These are phyloP conservation scores for Paramecium sexaurelia DNA, from an alignment of 73 alveolate genomes.

Conservation along the genomic window DNA sequence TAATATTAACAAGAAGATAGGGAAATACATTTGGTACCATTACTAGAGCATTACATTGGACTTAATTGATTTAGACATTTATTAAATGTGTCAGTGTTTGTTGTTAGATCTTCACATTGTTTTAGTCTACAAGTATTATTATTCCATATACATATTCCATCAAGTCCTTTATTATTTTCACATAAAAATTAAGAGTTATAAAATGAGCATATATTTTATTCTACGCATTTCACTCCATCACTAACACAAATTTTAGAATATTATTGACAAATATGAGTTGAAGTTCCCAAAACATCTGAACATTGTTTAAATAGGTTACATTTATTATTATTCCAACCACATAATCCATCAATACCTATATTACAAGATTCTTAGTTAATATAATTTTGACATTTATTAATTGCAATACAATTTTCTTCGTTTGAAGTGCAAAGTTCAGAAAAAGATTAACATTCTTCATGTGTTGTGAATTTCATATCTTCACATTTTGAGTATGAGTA, in stretches of 20 bases:
- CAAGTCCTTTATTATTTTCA: neutral
- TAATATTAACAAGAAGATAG: neutral
- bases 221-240: conserved; percentile 19
- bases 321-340: neutral
- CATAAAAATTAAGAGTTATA: neutral
- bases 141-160: neutral
- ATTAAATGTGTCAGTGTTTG: neutral
- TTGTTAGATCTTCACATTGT: neutral
- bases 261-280: neutral
- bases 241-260: neutral
- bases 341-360: neutral
- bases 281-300: neutral
- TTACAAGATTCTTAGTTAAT: neutral
- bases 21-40: conserved; percentile 32
- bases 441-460: neutral
- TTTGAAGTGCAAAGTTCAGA: neutral
- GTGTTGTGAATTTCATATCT: neutral
- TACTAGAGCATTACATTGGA: neutral
- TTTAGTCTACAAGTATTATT: neutral
- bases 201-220: neutral
- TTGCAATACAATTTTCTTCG: neutral
- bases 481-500: neutral
- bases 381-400: neutral
- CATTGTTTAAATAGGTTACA: neutral
- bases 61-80: neutral